Evolutionary conservation across 2,329 filamentous ascomycete species (phyloP).

Genomic region (Calonectria pauciramosa): DNA sequence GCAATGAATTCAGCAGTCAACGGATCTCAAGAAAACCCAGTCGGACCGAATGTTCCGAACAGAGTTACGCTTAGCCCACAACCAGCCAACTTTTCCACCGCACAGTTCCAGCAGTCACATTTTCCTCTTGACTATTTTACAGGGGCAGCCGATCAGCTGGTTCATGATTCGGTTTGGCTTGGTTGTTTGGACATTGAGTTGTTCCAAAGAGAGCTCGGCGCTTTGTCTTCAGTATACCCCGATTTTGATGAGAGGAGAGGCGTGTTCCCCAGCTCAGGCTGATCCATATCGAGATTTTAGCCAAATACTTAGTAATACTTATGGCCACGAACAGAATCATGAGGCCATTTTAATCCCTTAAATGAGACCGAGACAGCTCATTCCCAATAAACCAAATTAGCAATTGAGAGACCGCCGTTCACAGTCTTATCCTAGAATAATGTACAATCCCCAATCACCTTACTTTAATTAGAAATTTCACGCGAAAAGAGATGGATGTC

Average conservation of each 20-base stretch:
- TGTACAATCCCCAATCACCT: neutral
- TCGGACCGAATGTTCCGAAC: neutral
- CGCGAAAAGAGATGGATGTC: neutral
- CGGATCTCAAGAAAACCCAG: neutral
- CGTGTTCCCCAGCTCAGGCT: neutral
- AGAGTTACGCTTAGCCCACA: neutral
- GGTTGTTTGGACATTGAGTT: constrained; percentile 6
- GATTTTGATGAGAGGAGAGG: neutral
- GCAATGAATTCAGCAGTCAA: neutral
- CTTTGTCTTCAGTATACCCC: neutral
- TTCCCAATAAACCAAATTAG: neutral
- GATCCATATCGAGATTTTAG: neutral
- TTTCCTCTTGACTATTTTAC: neutral
- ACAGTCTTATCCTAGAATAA: neutral
- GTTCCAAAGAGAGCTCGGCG: neutral
- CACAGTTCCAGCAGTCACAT: neutral
- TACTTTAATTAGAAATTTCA: neutral
- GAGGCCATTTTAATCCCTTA: too few relatives aligned
- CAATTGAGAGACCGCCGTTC: neutral
- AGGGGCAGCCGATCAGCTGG: constrained; percentile 4
- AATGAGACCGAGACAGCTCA: neutral
- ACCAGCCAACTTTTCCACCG: neutral
- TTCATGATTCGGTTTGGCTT: constrained; percentile 7
- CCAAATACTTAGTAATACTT: neutral
- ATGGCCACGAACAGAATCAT: neutral